Base-by-base conservation (phyloP, 192 early-diverging fungal species). In the Podila minutissima region DNA sequence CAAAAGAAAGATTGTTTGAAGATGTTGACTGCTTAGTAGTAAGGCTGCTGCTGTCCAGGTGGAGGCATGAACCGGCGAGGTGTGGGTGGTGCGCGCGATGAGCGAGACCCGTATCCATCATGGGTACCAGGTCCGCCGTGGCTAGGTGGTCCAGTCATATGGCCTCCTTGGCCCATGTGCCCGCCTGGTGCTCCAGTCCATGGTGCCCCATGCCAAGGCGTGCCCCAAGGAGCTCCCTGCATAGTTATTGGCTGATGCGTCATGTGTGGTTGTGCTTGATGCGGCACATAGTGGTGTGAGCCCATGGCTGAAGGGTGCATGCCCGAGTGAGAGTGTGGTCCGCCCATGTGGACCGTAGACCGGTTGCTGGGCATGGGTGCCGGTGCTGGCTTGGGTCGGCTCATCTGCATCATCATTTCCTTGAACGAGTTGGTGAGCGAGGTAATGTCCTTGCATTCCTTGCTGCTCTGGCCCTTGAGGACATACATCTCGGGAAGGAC, bases 401-500 rank as follows among this genome's bases (percentile, higher is more conserved):
- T 66, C 26, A 62, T 65, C 13, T 69, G 63, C 53, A 66, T 64
- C 55, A 67, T 87, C 70, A 83, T 84, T 74, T 91, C 87, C 82
- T 81, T 81, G 26, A 92, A 89, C 28, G 79, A 75, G 79, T 98
- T 96, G 82, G 93, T 95, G 7, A 90, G 89, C 53, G 90, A 87
- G 50, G 94, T 90, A 62, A 97, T 67, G 24, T 89, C 92, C 59
- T 91, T 89, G 20, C 96, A 89, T 41, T 88, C 87, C 15, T 90
- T 88, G 62, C 92, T 93, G n/a, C 83, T 86, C 1, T 86, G 85
- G 17, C 92, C 89, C 32, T 93, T 88, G 22, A 98, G 89, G 66
- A 85, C 74, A 71, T 90, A 98, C 28, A 91, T 92, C 49, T 92
- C 90, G 6, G 95, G 95, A 68, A 89, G 84, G 20, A 97, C 94